A percentile compares a stretch with the other conserved stretches of the same genome.
phyloP scores from a whole-genome alignment of 1,284 basidiomycete species.

The Puccinia polysora region DNA sequence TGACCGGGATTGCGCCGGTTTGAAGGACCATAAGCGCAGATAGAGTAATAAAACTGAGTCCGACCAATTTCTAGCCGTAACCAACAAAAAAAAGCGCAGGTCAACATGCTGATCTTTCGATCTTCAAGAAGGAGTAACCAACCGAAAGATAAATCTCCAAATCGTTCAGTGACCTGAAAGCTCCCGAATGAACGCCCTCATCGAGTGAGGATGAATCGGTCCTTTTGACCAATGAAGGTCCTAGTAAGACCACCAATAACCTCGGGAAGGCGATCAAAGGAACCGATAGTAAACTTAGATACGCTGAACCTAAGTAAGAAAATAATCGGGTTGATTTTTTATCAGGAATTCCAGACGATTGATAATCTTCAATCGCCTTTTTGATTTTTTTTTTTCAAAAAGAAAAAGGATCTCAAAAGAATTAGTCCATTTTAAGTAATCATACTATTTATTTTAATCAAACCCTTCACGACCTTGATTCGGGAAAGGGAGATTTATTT shows the following conservation, averaged over 20 bases:
- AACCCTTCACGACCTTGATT: neutral
- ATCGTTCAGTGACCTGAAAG: constrained; percentile 11
- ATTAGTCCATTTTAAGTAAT: neutral
- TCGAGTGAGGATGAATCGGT: neutral
- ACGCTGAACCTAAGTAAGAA: constrained; percentile 3
- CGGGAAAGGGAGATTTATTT: too few species aligned
- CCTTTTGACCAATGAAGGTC: constrained; percentile 10
- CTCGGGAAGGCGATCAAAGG: constrained; percentile 18
- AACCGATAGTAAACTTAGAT: constrained; percentile 8
- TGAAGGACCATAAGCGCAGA: constrained; percentile 19
- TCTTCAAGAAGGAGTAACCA: neutral
- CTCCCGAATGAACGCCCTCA: neutral
- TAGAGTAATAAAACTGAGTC: constrained; percentile 19
- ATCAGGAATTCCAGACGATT: constrained; percentile 26
- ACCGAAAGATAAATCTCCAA: constrained; percentile 26
- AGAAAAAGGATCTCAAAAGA: neutral
- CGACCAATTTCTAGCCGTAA: constrained; percentile 4
- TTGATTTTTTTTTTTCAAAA: neutral
- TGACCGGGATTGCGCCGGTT: constrained; percentile 20
- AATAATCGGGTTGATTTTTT: constrained; percentile 17
- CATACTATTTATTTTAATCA: neutral
- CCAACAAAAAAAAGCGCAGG: neutral
- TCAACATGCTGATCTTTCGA: neutral
- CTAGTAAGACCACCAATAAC: constrained; percentile 12
- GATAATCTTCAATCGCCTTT: constrained; percentile 24